Evolutionary conservation across 495 filamentous ascomycete genomes (phyloP).

Genomic region (Annulohypoxylon moriforme): DNA sequence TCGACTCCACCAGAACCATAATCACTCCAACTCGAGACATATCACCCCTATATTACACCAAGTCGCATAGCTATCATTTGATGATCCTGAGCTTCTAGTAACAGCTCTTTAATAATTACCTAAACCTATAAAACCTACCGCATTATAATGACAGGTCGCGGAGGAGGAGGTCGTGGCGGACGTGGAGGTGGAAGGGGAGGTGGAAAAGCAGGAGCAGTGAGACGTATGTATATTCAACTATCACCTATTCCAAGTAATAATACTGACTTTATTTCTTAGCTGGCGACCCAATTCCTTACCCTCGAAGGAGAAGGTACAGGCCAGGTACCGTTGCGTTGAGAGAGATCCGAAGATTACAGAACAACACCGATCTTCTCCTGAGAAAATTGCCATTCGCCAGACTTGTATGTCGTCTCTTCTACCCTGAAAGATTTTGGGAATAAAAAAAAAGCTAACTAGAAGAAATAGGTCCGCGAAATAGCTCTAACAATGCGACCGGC

Average conservation of each 20-base stretch:
- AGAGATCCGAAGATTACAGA: conserved; percentile 89
- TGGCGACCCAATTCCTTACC: conserved; percentile 75
- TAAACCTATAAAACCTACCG: conserved; percentile 5
- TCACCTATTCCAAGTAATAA: background rate
- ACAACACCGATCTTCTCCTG: conserved; percentile 81
- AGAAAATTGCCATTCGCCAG: conserved; percentile 87
- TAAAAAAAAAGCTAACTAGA: conserved; percentile 25
- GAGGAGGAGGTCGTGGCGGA: conserved; percentile 21
- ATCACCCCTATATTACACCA: background rate
- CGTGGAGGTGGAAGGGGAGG: conserved; percentile 21
- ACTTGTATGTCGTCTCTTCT: conserved; percentile 66
- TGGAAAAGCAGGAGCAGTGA: conserved; percentile 26
- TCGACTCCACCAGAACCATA: background rate
- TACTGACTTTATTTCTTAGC: conserved; percentile 59
- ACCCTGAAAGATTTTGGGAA: background rate
- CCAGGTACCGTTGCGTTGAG: conserved; percentile 86
- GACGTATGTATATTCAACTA: conserved; percentile 34
- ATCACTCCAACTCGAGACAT: background rate
- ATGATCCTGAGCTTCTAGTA: background rate
- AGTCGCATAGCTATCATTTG: conserved; percentile 18
- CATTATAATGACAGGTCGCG: conserved; percentile 28
- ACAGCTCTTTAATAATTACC: background rate
- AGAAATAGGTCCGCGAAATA: conserved; percentile 81
- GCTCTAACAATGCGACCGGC: conserved; percentile 65
- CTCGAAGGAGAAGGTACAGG: conserved; percentile 75